phyloP scores from a whole-genome alignment of 202 grass and related monocot species.

The Elaeis oleifera region DNA sequence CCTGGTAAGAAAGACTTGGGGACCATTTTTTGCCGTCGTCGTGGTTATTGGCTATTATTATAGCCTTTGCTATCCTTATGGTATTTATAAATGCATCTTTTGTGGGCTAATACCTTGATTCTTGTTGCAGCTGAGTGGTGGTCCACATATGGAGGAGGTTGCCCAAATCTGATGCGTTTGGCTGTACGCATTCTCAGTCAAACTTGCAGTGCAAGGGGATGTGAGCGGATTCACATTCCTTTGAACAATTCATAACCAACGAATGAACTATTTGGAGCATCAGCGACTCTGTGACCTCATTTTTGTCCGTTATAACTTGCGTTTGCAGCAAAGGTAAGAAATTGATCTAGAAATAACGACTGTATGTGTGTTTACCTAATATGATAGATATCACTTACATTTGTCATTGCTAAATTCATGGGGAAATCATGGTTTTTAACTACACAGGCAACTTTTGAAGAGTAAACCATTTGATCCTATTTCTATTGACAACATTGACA shows the following conservation, averaged over 20 bases:
- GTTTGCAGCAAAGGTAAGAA: slow-evolving; percentile 67
- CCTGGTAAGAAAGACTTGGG: slow-evolving; percentile 44
- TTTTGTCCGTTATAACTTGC: slow-evolving; percentile 79
- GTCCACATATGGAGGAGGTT: slow-evolving; percentile 78
- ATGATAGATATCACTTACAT: too few relatives aligned
- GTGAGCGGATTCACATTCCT: slow-evolving; percentile 40
- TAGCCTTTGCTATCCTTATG: neutral
- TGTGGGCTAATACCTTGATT: slow-evolving; percentile 11
- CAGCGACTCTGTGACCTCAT: slow-evolving; percentile 56
- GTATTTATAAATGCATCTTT: neutral
- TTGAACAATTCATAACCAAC: slow-evolving; percentile 66
- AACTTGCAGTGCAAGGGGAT: slow-evolving; percentile 78
- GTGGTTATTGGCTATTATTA: neutral
- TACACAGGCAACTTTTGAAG: slow-evolving; percentile 46
- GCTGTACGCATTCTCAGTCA: slow-evolving; percentile 77
- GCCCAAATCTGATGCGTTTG: slow-evolving; percentile 68
- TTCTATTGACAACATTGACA: slow-evolving; percentile 55
- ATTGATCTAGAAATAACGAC: too few relatives aligned
- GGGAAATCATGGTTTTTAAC: too few relatives aligned
- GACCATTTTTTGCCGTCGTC: neutral
- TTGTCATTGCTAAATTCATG: too few relatives aligned
- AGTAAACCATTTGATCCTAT: slow-evolving; percentile 64
- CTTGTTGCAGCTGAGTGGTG: slow-evolving; percentile 85
- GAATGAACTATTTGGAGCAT: slow-evolving; percentile 82
- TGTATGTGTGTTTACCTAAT: too few relatives aligned